Evolutionary conservation across 169 alveolate genomes (phyloP).

Genomic region (Cryptosporidium tyzzeri): DNA sequence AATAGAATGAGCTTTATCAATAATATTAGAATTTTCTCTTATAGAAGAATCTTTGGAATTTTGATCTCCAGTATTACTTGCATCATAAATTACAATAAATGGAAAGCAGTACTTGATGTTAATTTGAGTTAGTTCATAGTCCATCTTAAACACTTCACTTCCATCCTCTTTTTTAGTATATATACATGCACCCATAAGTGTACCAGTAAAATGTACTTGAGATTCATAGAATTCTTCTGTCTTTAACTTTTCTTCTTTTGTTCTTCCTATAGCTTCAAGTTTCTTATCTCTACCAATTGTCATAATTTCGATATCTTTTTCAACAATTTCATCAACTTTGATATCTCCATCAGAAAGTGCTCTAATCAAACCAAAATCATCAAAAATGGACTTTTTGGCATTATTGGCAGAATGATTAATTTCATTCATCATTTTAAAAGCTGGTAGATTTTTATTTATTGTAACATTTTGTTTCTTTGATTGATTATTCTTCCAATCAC

Average conservation of each 20-base stretch:
- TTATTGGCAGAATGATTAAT: neutral
- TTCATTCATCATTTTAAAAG: neutral
- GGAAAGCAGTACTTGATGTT: conserved; percentile 60
- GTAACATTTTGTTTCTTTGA: conserved; percentile 10
- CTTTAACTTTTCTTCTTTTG: conserved; percentile 33
- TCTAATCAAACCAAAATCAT: conserved; percentile 10
- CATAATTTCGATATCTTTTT: conserved; percentile 44
- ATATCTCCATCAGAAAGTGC: conserved; percentile 47
- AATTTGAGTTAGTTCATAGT: neutral
- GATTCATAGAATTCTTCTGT: conserved; percentile 62
- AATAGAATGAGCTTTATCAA: neutral
- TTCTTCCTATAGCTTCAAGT: conserved; percentile 21
- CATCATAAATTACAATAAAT: conserved; percentile 45
- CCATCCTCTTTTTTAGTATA: conserved; percentile 1
- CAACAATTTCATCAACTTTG: neutral
- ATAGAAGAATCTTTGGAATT: neutral
- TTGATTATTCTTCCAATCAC: conserved; percentile 52
- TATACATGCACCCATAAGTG: conserved; percentile 40
- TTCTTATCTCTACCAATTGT: conserved; percentile 70
- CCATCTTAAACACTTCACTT: neutral
- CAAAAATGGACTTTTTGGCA: neutral
- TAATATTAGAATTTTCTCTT: conserved; percentile 15
- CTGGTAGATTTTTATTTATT: neutral
- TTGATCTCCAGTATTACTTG: neutral
- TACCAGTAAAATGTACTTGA: conserved; percentile 59